These are phyloP conservation scores for Pythium rhizo-oryzae DNA, from an alignment of 352 stramenopile species.

Conservation along the genomic window DNA sequence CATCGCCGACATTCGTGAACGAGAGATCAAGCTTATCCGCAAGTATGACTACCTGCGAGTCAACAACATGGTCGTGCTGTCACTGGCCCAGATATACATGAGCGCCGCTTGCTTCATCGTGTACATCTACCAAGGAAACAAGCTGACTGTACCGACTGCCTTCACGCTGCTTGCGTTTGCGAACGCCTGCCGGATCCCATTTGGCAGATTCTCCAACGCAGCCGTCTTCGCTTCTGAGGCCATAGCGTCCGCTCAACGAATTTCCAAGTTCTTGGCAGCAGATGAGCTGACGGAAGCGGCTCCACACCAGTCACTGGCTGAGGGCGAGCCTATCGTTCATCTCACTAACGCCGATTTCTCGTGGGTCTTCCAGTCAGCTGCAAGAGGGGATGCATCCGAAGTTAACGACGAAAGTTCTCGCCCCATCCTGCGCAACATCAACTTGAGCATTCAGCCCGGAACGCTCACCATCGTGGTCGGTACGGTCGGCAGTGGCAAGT, in stretches of 20 bases:
- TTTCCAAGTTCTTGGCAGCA: constrained; percentile 32
- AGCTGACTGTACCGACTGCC: constrained; percentile 15
- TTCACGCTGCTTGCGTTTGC: constrained; percentile 43
- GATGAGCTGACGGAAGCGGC: constrained; percentile 32
- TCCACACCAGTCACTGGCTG: neutral
- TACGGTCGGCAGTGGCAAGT: constrained; percentile 57
- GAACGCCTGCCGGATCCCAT: constrained; percentile 38
- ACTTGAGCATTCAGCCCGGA: constrained; percentile 55
- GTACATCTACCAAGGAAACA: constrained; percentile 26
- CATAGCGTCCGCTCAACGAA: constrained; percentile 32
- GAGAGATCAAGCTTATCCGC: constrained; percentile 35
- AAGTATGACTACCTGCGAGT: constrained; percentile 22
- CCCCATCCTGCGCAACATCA: constrained; percentile 29
- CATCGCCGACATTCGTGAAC: constrained; percentile 42
- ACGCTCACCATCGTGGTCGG: constrained; percentile 57
- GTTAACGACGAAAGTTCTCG: neutral
- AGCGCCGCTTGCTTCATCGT: constrained; percentile 18
- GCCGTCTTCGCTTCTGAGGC: constrained; percentile 34
- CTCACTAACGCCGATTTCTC: constrained; percentile 38
- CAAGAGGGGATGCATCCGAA: neutral
- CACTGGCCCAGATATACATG: constrained; percentile 21
- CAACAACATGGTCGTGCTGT: constrained; percentile 21
- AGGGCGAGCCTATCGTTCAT: constrained; percentile 23
- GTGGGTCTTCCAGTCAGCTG: constrained; percentile 19
- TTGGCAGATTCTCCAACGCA: constrained; percentile 39